A percentile compares a stretch with the other conserved stretches of the same genome.
Conservation (phyloP, 306 rosid species). For the Prosopis cineraria region DNA sequence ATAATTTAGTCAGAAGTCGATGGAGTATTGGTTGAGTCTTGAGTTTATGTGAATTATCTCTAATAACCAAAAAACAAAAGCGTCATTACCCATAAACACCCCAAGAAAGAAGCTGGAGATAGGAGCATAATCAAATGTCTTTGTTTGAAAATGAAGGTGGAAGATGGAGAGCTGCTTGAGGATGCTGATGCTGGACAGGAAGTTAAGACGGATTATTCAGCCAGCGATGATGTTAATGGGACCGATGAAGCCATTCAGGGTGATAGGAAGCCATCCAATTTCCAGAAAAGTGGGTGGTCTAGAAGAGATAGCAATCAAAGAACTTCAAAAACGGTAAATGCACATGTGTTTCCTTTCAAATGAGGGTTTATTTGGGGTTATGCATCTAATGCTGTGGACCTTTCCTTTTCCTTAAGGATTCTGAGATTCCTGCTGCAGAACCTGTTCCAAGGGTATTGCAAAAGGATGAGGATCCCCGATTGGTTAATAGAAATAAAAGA, state of each 20-base stretch:
- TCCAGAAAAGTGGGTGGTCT: slow-evolving; percentile 57
- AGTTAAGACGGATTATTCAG: slow-evolving; percentile 41
- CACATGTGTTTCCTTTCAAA: neutral
- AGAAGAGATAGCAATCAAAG: slow-evolving; percentile 61
- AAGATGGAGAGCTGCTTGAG: slow-evolving; percentile 73
- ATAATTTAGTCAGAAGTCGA: neutral
- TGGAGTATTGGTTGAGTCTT: slow-evolving; percentile 1
- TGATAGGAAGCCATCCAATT: slow-evolving; percentile 46
- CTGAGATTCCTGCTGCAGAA: slow-evolving; percentile 60
- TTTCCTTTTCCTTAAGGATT: slow-evolving; percentile 54
- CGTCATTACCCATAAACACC: neutral
- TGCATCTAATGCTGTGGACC: slow-evolving; percentile 24
- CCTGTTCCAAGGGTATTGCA: slow-evolving; percentile 85
- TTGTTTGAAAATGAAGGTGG: slow-evolving; percentile 57
- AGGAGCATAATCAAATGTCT: neutral
- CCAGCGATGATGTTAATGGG: slow-evolving; percentile 38
- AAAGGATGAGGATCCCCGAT: slow-evolving; percentile 84
- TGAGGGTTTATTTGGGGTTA: slow-evolving; percentile 16
- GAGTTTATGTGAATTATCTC: slow-evolving; percentile 1
- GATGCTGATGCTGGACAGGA: slow-evolving; percentile 51
- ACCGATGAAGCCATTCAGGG: slow-evolving; percentile 25
- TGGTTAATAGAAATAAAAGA: slow-evolving; percentile 90
- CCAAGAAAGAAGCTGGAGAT: neutral
- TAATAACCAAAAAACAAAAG: neutral
- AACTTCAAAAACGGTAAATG: slow-evolving; percentile 54